Percentiles rank a stretch among this genome's conserved stretches.
Evolutionary conservation across 805 yeast genomes (phyloP).

Genomic region (Pichia occidentalis): DNA sequence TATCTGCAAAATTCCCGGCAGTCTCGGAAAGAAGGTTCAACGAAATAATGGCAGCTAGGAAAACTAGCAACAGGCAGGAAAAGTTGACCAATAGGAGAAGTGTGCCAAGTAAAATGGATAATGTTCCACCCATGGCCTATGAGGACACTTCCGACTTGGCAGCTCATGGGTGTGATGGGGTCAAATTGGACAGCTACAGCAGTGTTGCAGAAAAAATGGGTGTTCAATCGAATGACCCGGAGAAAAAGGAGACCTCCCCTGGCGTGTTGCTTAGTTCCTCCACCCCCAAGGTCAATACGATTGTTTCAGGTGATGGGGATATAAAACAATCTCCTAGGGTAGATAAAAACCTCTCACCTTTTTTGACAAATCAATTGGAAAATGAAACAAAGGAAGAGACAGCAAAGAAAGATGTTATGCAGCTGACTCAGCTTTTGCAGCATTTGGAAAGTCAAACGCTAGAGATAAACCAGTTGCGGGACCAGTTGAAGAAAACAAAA

Average conservation of each 20-base stretch:
- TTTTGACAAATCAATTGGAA: not conserved
- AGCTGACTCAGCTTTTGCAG: too few relatives aligned
- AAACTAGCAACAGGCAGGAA: conserved; percentile 1
- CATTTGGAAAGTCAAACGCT: too few relatives aligned
- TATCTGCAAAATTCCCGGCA: conserved; percentile 7
- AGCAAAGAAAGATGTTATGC: too few relatives aligned
- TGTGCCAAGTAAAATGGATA: conserved; percentile 1
- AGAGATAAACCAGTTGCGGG: too few relatives aligned
- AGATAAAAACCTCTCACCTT: not conserved
- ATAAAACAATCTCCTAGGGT: not conserved
- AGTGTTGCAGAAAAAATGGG: too few relatives aligned
- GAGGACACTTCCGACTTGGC: conserved; percentile 1
- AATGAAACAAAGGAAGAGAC: too few relatives aligned
- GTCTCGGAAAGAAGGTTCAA: conserved; percentile 8
- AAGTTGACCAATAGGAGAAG: not conserved
- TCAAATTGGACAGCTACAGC: too few relatives aligned
- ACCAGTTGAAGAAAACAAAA: too few relatives aligned
- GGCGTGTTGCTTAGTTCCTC: conserved; percentile 4
- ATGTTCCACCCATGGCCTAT: conserved; percentile 1
- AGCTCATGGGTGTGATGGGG: too few relatives aligned
- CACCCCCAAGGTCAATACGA: conserved; percentile 7
- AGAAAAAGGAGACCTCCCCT: not conserved
- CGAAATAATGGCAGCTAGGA: not conserved
- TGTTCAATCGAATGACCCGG: not conserved
- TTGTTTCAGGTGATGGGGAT: not conserved